These are phyloP conservation scores for Fistulifera pelliculosa DNA, from an alignment of 108 stramenopile genomes.

Conservation along the genomic window DNA sequence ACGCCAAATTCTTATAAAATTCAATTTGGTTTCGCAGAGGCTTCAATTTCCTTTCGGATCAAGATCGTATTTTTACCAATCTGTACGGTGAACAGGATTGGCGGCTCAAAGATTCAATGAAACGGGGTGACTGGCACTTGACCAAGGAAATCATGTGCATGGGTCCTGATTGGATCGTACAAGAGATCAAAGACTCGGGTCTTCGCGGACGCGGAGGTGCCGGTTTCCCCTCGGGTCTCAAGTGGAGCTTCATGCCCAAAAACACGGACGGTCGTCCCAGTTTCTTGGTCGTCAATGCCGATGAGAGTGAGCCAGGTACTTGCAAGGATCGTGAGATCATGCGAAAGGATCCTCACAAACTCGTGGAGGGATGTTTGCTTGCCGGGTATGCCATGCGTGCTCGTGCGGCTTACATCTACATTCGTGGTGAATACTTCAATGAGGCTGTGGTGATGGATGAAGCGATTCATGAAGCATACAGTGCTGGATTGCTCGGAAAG, in stretches of 20 bases:
- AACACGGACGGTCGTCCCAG: slow-evolving; percentile 94
- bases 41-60: slow-evolving; percentile 91
- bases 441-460: slow-evolving; percentile 98
- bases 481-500: slow-evolving; percentile 92
- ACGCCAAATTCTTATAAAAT: slow-evolving; percentile 1
- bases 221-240: slow-evolving; percentile 97
- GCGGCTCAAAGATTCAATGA: slow-evolving; percentile 91
- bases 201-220: slow-evolving; percentile 98
- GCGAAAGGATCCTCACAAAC: slow-evolving; percentile 99
- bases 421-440: slow-evolving; percentile 99
- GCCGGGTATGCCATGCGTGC: slow-evolving; percentile 99
- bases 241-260: slow-evolving; percentile 99
- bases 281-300: slow-evolving; percentile 99
- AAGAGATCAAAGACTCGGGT: slow-evolving; percentile 99
- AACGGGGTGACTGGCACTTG: slow-evolving; percentile 88
- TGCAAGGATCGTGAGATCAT: slow-evolving; percentile 99
- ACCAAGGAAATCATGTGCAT: slow-evolving; percentile 98
- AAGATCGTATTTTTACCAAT: slow-evolving; percentile 99
- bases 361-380: slow-evolving; percentile 97
- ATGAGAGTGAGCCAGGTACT: slow-evolving; percentile 99
- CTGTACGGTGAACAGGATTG: slow-evolving; percentile 99
- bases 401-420: slow-evolving; percentile 99
- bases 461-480: slow-evolving; percentile 99
- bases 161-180: slow-evolving; percentile 99
- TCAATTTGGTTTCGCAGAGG: too few relatives aligned